These are phyloP conservation scores for Wickerhamiella domercqiae DNA, from an alignment of 805 yeast genomes.

Conservation along the genomic window DNA sequence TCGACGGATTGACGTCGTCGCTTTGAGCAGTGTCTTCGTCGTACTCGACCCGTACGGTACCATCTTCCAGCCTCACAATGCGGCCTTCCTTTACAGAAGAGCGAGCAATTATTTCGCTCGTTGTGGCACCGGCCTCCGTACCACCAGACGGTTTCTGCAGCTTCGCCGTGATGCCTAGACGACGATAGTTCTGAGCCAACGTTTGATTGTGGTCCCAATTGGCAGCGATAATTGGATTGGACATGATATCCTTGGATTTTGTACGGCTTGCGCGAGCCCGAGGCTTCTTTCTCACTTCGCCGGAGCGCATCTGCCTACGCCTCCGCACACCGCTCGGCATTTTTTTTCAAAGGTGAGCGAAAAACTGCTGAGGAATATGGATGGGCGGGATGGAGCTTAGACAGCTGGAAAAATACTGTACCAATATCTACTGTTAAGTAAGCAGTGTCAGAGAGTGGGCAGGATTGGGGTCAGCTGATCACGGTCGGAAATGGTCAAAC, in stretches of 20 bases:
- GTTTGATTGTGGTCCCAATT: slow-evolving; percentile 83
- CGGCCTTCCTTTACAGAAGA: slow-evolving; percentile 23
- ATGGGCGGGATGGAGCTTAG: slow-evolving; percentile 17
- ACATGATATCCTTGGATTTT: slow-evolving; percentile 45
- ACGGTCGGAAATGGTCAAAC: too few species aligned
- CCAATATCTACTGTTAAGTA: too few species aligned
- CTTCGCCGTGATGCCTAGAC: slow-evolving; percentile 57
- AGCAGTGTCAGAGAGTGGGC: too few species aligned
- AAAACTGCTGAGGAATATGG: slow-evolving; percentile 4
- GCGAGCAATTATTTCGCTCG: slow-evolving; percentile 19
- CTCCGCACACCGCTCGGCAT: slow-evolving; percentile 49
- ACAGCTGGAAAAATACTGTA: too few species aligned
- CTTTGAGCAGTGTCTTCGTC: slow-evolving; percentile 52
- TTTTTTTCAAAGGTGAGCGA: not conserved
- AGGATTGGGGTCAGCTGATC: too few species aligned
- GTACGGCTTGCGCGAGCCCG: slow-evolving; percentile 59
- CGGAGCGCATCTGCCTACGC: slow-evolving; percentile 53
- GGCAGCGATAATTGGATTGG: slow-evolving; percentile 72
- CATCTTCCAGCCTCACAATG: slow-evolving; percentile 18
- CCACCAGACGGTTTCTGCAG: slow-evolving; percentile 69
- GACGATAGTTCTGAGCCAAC: slow-evolving; percentile 70
- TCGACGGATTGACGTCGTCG: slow-evolving; percentile 34
- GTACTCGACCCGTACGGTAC: slow-evolving; percentile 15
- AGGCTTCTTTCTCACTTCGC: slow-evolving; percentile 48
- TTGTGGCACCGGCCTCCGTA: slow-evolving; percentile 35